Evolutionary conservation across 2,329 filamentous ascomycete genomes (phyloP), one percentile per base, ranked within the genome.

Genomic region (Tolypocladium album): DNA sequence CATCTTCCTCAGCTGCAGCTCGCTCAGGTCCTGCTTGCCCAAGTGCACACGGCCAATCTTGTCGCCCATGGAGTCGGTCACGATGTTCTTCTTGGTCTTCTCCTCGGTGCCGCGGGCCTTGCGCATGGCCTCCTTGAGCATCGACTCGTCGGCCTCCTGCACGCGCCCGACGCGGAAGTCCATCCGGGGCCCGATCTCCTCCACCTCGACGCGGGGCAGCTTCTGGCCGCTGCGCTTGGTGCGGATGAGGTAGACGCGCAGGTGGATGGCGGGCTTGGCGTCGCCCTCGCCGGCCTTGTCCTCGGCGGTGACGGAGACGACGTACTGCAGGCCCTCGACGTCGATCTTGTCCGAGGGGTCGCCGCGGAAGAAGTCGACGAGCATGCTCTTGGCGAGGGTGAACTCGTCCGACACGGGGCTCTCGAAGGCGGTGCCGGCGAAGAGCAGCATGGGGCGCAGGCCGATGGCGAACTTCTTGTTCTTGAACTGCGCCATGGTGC

Each of bases 1-100:
- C 92, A 99, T 97, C 85, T 99, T 99, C 71, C 94, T 87, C 58
- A 92, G 95, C 80, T 99, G 94, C 75, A 99, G 75, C 68, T 88
- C 84, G 70, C 80, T 82, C 61, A 99, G 82, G 76, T 99, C 92
- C 76, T 97, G 92, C 78, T 88, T 91, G 70, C 89, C 91, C 62
- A 96, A 76, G 74, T 99, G 94, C 64, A 99, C 89, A 67, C 92
- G 87, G 64, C 93, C 94, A 64, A 97, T 82, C 87, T 97, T 97
- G 76, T 99, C 94, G 72, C 94, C 94, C 78, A 99, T 91, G 52
- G 87, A 76, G 73, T 97, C 92, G 60, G 89, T 95, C 59, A 86
- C 84, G 67, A 99, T 88, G 75, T 99, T 99, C 88, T 99, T 99
- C 88, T 96, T 97, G 63, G 88, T 88, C 76, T 82, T 80, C 77